Evolutionary conservation across 768 basidiomycete species (phyloP), one percentile per base, ranked within the genome.

Genomic region (Kwoniella dejecticola): DNA sequence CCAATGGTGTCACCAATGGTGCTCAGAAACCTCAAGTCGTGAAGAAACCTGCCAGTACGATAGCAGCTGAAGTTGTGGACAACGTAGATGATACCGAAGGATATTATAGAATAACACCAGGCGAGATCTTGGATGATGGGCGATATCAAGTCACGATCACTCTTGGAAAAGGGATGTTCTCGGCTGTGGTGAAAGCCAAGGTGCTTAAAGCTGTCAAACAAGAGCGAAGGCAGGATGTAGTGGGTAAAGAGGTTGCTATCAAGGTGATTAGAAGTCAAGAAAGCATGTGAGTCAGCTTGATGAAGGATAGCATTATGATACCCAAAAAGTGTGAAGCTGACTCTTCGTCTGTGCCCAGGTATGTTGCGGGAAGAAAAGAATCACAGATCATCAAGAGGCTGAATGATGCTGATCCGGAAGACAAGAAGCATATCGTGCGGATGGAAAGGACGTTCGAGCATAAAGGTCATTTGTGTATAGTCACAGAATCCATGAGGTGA

Each of bases 161-260:
- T 48, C 83, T 98, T n/a, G 96, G 96, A 17, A 94, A 95, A 77
- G 96, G 96, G 48, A 99, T 99, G 95, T 99, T 98, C 77, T 92
- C 93, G 48, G 91, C 90, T 57, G 96, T 99, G 50, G 92, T 97
- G 26, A 85, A 90, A 46, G 95, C 94, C 8, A 86, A 91, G 30
- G 84, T 92, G 10, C 81, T 94, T 44, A 87, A 79, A 82, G 83
- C 52, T 31, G 75, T 70, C 15, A 88, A 89, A 31, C 71, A 69
- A 55, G 71, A 74, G 50, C 54, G 70, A 52, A 57, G 79, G 45
- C 67, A 82, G 10, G 81, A 82, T 57, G 83, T 84, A 52, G 67
- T 75, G 36, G 84, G 86, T 40, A 81, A 82, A 70, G 95, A 99
- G 77, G 93, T 98, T 10, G 96, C 96, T 0, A 97, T 99, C 79